Evolutionary conservation across 1,284 basidiomycete species (phyloP), one percentile per base, ranked within the genome.

Genomic region (Earliella scabrosa): DNA sequence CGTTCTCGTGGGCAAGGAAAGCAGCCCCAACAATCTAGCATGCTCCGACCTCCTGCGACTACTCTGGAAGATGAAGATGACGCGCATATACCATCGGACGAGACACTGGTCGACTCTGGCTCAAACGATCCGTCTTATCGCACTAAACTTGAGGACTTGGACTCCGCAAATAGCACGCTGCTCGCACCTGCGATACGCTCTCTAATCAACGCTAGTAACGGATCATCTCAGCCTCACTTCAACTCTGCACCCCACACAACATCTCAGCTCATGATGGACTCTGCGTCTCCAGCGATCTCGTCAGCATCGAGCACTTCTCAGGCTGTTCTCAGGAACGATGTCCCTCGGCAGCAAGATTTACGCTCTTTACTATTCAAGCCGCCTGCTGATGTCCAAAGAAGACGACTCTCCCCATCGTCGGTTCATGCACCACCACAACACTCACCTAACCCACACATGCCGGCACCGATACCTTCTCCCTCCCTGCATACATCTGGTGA

Each of bases 91-190:
- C 57, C 54, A 47, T 62, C 60, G 7, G 60, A 62, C 31, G 60
- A 62, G 27, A 62, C 60, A 24, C 50, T 62, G 7, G 60, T 62
- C 35, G 60, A n/a, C n/a, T n/a, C n/a, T n/a, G n/a, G n/a, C n/a
- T n/a, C n/a, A n/a, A n/a, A n/a, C n/a, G n/a, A n/a, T n/a, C n/a
- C n/a, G n/a, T n/a, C n/a, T n/a, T n/a, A n/a, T n/a, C n/a, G n/a
- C n/a, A 8, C 35, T 8, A 49, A 49, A 32, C 26, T 45, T 7
- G 11, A 14, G 4, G 41, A 45, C 10, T 2, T 23, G 14, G 8
- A 4, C 23, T 20, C 26, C 20, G n/a, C 21, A 2, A 13, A 21
- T 24, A 16, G 11, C 20, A 29, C 11, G 6, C 23, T 38, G 13
- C 29, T 36, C 13, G n/a, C 16, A 3, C 36, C 18, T 44, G 9